Evolutionary conservation across 225 moss, liverwort and hornwort genomes (phyloP).

Genomic region (Anthoceros angustus): DNA sequence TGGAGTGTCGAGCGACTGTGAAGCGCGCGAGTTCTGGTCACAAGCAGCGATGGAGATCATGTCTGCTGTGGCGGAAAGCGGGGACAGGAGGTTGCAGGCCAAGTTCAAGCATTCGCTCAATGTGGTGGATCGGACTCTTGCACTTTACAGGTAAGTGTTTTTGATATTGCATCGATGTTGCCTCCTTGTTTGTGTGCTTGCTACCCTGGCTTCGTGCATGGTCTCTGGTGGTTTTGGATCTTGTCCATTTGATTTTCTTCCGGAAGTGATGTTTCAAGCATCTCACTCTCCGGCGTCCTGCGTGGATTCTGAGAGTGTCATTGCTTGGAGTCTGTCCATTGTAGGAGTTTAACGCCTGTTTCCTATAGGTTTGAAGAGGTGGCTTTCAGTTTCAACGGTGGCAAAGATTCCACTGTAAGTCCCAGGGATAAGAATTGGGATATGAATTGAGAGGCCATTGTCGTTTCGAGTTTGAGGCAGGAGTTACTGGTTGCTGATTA

Average conservation of each 20-base stretch:
- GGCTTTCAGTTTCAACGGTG: constrained; percentile 31
- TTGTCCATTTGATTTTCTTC: not conserved
- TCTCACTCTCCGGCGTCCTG: not conserved
- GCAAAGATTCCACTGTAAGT: constrained; percentile 28
- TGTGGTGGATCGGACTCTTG: constrained; percentile 24
- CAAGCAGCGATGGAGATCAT: constrained; percentile 18
- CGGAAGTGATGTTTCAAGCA: not conserved
- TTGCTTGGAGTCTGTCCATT: not conserved
- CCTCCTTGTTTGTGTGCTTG: too few relatives aligned
- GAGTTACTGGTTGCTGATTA: not conserved
- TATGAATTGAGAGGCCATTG: not conserved
- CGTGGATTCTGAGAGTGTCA: not conserved
- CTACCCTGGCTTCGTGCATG: too few relatives aligned
- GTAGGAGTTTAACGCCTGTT: not conserved
- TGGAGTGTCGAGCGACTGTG: too few relatives aligned
- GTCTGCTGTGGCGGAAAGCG: constrained; percentile 14
- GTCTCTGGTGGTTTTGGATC: too few relatives aligned
- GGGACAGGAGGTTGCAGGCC: constrained; percentile 22
- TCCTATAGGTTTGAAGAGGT: constrained; percentile 23
- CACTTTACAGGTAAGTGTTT: constrained; percentile 17
- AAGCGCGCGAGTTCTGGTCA: too few relatives aligned
- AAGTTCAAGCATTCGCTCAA: constrained; percentile 25
- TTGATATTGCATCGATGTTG: not conserved
- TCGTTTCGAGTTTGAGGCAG: not conserved
- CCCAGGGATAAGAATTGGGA: not conserved